Conservation (phyloP, 164 flowering plant species). For the Magnolia kwangsiensis region DNA sequence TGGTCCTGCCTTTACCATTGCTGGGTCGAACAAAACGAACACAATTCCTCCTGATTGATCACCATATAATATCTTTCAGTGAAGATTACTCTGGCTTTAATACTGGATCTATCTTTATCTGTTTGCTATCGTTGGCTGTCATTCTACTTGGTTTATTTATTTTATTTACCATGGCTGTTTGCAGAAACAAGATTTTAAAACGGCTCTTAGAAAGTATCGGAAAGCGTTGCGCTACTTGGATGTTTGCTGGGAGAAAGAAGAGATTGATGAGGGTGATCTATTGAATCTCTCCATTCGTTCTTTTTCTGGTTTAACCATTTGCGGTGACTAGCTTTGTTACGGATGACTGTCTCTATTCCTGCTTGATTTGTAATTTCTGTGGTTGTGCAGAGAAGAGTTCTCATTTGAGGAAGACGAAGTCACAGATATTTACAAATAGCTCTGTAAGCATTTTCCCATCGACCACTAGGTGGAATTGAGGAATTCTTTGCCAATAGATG, state of each 20-base stretch:
- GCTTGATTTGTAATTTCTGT: neutral
- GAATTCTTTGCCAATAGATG: neutral
- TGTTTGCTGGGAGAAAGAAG: constrained; percentile 96
- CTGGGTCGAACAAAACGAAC: neutral
- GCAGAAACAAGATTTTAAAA: constrained; percentile 88
- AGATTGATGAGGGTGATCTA: constrained; percentile 72
- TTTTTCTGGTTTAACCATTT: neutral
- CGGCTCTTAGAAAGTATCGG: constrained; percentile 87
- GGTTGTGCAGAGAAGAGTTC: constrained; percentile 29
- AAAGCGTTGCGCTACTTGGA: constrained; percentile 93
- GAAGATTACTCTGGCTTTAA: neutral
- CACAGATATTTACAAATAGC: constrained; percentile 37
- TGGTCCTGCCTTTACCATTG: neutral
- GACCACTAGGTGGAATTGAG: neutral
- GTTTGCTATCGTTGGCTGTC: too few relatives aligned
- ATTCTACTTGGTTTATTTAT: neutral
- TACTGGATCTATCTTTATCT: neutral
- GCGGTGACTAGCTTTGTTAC: neutral
- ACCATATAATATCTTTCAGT: neutral
- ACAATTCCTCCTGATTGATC: neutral
- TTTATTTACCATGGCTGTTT: neutral
- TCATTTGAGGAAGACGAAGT: constrained; percentile 32
- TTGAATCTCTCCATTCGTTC: neutral
- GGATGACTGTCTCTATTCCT: neutral
- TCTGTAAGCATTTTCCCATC: constrained; percentile 24